These are phyloP conservation scores for Penicillium argentinense DNA, from an alignment of 495 filamentous ascomycete genomes.

Conservation along the genomic window DNA sequence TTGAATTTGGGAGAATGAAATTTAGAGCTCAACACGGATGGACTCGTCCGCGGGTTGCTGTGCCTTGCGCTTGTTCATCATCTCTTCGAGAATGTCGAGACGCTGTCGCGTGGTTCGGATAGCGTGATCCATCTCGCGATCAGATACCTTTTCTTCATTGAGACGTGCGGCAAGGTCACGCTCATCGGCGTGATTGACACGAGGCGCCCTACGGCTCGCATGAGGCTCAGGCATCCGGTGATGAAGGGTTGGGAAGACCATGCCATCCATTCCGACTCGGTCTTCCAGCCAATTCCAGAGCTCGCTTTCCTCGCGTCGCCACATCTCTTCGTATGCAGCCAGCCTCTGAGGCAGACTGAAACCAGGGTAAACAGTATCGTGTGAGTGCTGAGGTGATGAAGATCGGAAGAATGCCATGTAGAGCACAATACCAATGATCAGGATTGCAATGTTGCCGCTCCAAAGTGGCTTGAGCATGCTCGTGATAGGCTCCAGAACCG, in stretches of 20 bases:
- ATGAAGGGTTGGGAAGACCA: slow-evolving; percentile 44
- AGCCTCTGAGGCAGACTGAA: slow-evolving; percentile 59
- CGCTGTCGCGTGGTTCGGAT: slow-evolving; percentile 83
- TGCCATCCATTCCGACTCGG: slow-evolving; percentile 71
- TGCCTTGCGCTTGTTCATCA: slow-evolving; percentile 59
- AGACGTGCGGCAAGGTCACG: slow-evolving; percentile 47
- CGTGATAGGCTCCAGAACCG: slow-evolving; percentile 66
- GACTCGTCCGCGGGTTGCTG: slow-evolving; percentile 16
- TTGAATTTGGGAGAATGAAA: background rate
- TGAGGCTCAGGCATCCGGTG: slow-evolving; percentile 27
- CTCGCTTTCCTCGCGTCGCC: slow-evolving; percentile 84
- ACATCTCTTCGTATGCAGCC: slow-evolving; percentile 90
- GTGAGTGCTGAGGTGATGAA: slow-evolving; percentile 46
- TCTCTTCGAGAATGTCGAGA: slow-evolving; percentile 69
- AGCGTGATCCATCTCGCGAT: slow-evolving; percentile 79
- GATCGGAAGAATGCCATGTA: slow-evolving; percentile 58
- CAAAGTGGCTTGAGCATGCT: slow-evolving; percentile 70
- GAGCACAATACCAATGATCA: slow-evolving; percentile 53
- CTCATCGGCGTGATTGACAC: slow-evolving; percentile 27
- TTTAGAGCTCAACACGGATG: slow-evolving; percentile 20
- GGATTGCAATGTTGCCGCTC: slow-evolving; percentile 61
- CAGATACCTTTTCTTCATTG: slow-evolving; percentile 69
- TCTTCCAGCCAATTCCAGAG: slow-evolving; percentile 98
- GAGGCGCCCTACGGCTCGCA: slow-evolving; percentile 19
- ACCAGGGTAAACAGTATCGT: slow-evolving; percentile 38